These are phyloP conservation scores for Didymella pomorum DNA, from an alignment of 2,329 filamentous ascomycete genomes.

Conservation along the genomic window DNA sequence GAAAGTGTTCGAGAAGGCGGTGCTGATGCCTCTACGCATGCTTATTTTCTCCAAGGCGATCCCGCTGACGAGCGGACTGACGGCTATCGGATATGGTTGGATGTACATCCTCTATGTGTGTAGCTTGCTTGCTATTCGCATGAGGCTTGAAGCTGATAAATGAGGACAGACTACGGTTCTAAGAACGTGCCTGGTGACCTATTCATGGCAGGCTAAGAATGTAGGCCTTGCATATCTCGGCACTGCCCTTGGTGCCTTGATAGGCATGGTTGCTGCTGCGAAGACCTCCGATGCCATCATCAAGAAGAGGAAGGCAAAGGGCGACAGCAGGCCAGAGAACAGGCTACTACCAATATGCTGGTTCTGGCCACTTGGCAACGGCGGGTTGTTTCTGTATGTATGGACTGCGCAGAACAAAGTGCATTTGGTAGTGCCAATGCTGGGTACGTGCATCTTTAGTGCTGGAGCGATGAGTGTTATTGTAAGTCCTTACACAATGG, in stretches of 20 bases:
- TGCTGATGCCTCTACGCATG: constrained; percentile 1
- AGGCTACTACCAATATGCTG: neutral
- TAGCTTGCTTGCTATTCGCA: too few relatives aligned
- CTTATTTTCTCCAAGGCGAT: constrained; percentile 58
- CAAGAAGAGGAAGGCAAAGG: neutral
- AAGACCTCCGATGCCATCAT: constrained; percentile 1
- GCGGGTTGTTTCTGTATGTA: neutral
- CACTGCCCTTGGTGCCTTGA: too few relatives aligned
- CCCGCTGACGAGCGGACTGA: constrained; percentile 50
- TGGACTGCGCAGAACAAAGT: neutral
- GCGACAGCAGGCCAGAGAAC: neutral
- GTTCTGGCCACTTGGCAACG: neutral
- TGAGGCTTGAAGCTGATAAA: too few relatives aligned
- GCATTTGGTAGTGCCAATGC: neutral
- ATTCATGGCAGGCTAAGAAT: too few relatives aligned
- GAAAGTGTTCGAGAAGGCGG: neutral
- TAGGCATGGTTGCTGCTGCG: constrained; percentile 27
- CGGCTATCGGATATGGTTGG: too few relatives aligned
- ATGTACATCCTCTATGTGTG: too few relatives aligned
- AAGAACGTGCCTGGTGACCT: too few relatives aligned
- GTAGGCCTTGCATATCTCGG: too few relatives aligned
- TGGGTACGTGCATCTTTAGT: neutral
- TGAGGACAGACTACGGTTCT: too few relatives aligned
- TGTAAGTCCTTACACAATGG: neutral
- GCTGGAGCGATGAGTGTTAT: constrained; percentile 1